These are phyloP conservation scores for Boletus rex-veris DNA, from an alignment of 768 basidiomycete species.

Conservation along the genomic window DNA sequence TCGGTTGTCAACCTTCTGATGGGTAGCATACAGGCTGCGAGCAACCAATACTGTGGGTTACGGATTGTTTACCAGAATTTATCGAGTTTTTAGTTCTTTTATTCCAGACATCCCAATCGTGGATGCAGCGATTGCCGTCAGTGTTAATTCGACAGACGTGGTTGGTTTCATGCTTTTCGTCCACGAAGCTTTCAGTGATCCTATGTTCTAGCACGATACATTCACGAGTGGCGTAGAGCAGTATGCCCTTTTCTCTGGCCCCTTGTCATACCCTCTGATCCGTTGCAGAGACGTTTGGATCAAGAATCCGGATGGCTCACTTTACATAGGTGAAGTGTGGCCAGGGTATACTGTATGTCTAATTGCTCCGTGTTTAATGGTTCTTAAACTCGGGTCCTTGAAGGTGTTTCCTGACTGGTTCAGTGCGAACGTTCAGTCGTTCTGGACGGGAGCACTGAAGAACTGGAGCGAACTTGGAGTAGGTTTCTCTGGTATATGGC, in stretches of 20 bases:
- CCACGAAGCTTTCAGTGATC: not conserved
- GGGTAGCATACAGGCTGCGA: conserved; percentile 4
- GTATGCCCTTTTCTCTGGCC: conserved; percentile 30
- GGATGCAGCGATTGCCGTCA: conserved; percentile 56
- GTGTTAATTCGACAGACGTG: conserved; percentile 55
- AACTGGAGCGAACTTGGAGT: conserved; percentile 53
- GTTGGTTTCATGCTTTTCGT: conserved; percentile 36
- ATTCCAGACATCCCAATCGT: conserved; percentile 62
- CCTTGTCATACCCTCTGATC: not conserved
- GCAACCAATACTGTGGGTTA: conserved; percentile 23
- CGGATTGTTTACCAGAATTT: not conserved
- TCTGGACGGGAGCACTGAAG: conserved; percentile 56
- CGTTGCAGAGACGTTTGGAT: conserved; percentile 58
- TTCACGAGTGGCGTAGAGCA: conserved; percentile 59
- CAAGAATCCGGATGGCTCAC: conserved; percentile 66
- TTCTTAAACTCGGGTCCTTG: not conserved
- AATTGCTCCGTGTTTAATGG: not conserved
- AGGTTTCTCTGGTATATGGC: conserved; percentile 60
- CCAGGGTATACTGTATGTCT: conserved; percentile 65
- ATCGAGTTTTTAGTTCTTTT: not conserved
- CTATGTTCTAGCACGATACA: conserved; percentile 51
- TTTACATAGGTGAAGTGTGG: conserved; percentile 75
- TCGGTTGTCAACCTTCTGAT: not conserved
- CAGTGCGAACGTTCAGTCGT: conserved; percentile 43
- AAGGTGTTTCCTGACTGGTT: conserved; percentile 63